Evolutionary conservation across 768 basidiomycete species (phyloP).

Genomic region (Kwoniella mangroviensis): DNA sequence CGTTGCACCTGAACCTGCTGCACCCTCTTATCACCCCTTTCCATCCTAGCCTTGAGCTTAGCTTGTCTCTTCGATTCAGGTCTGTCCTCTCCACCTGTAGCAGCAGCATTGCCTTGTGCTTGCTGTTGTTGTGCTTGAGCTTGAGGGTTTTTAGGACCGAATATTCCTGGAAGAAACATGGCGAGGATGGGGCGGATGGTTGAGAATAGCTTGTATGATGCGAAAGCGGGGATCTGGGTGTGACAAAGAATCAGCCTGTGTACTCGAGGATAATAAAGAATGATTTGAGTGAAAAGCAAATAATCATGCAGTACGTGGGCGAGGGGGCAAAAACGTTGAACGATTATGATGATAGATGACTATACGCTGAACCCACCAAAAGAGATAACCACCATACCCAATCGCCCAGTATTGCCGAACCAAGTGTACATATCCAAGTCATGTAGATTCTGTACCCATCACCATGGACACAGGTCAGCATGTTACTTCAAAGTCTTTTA

Average conservation of each 20-base stretch:
- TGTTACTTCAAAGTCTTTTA: too few relatives aligned
- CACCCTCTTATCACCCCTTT: slow-evolving; percentile 56
- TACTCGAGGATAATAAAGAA: too few relatives aligned
- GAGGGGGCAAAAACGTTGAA: too few relatives aligned
- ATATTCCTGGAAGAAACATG: slow-evolving; percentile 50
- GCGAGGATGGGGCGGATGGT: slow-evolving; percentile 46
- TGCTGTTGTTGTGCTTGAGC: slow-evolving; percentile 11
- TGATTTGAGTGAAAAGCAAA: too few relatives aligned
- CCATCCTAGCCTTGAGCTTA: slow-evolving; percentile 53
- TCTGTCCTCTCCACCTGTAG: slow-evolving; percentile 15
- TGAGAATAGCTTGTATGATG: slow-evolving; percentile 51
- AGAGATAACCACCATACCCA: slow-evolving; percentile 55
- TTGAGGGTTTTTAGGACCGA: slow-evolving; percentile 40
- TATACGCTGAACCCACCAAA: slow-evolving; percentile 33
- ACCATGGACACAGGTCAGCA: too few relatives aligned
- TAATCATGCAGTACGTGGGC: too few relatives aligned
- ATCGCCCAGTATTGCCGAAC: slow-evolving; percentile 49
- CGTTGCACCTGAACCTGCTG: slow-evolving; percentile 45
- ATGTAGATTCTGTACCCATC: slow-evolving; percentile 44
- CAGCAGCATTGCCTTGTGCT: slow-evolving; percentile 12
- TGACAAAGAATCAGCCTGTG: background rate
- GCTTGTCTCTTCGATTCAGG: slow-evolving; percentile 48
- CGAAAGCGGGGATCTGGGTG: slow-evolving; percentile 52
- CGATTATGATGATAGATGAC: too few relatives aligned
- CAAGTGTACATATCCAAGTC: slow-evolving; percentile 53